Evolutionary conservation across 768 basidiomycete species (phyloP), one percentile per base, ranked within the genome.

Genomic region (Hygrophorus russula): DNA sequence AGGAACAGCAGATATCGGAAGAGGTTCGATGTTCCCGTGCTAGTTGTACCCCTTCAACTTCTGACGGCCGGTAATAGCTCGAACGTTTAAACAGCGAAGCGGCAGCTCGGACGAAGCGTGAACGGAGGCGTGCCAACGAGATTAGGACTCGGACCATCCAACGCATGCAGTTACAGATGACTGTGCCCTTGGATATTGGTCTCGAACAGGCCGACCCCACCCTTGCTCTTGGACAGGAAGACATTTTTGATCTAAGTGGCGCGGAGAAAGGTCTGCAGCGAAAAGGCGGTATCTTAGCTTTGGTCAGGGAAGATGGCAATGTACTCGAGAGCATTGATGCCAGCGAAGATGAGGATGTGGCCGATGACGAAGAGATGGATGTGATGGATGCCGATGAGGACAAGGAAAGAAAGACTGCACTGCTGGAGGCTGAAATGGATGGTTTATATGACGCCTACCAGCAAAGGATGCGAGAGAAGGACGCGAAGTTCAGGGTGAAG

Each of bases 91-190:
- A 89, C 48, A 69, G 74, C 1, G 92, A 89, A 62, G 81, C 76
- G 24, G 68, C 73, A 32, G 75, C 81, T 20, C 77, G 80, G 37
- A 59, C 73, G 32, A 91, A 90, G 59, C 82, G 86, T 6, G 85
- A 89, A 52, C 75, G 86, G 42, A 76, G 91, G 42, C 75, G 80
- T 29, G 78, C 82, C 2, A 97, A 97, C 61, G 96, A 98, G 65
- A 69, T 86, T 55, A 89, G 86, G 63, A 70, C 75, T 20, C 78
- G 83, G 50, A 87, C 90, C 1, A 81, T 98, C 32, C 88, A 90
- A 56, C 83, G 93, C 41, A 85, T 98, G 78, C 96, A 98, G 58
- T 71, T 98, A 36, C 83, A 88, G 56, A 99, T 99, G 96, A 88
- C 86, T 10, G 90, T 91, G 14, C 96, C 96, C n/a, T 67, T 93